These are phyloP conservation scores for Bipolaris victoriae DNA, from an alignment of 2,329 filamentous ascomycete genomes.

Conservation along the genomic window DNA sequence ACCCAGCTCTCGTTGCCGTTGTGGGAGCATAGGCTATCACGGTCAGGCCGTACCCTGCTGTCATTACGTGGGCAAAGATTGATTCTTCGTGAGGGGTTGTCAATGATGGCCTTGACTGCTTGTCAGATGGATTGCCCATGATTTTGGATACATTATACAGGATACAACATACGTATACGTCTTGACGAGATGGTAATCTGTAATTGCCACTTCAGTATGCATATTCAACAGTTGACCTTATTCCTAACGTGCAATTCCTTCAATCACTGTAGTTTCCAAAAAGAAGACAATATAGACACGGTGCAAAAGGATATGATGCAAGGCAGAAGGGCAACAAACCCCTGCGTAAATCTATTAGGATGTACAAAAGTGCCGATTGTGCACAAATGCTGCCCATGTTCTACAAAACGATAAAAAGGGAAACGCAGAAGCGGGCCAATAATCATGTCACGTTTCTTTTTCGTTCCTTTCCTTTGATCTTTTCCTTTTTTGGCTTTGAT, in stretches of 20 bases:
- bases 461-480: neutral
- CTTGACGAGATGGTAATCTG: no score
- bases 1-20: neutral
- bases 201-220: slow-evolving; percentile 17
- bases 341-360: slow-evolving; percentile 38
- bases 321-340: neutral
- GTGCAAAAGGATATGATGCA: neutral
- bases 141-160: neutral
- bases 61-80: neutral
- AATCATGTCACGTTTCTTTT: slow-evolving; percentile 8
- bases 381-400: slow-evolving; percentile 21
- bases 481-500: neutral
- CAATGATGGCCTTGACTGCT: neutral
- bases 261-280: neutral
- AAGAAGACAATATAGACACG: neutral
- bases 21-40: neutral
- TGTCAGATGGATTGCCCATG: neutral
- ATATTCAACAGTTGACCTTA: slow-evolving; percentile 25
- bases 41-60: neutral
- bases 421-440: neutral
- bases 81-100: neutral
- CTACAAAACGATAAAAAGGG: neutral
- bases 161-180: no score
- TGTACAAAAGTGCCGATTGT: slow-evolving; percentile 23
- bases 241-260: neutral